Evolutionary conservation across 768 basidiomycete species (phyloP), one percentile per base, ranked within the genome.

Genomic region (Multifurca ochricompacta): DNA sequence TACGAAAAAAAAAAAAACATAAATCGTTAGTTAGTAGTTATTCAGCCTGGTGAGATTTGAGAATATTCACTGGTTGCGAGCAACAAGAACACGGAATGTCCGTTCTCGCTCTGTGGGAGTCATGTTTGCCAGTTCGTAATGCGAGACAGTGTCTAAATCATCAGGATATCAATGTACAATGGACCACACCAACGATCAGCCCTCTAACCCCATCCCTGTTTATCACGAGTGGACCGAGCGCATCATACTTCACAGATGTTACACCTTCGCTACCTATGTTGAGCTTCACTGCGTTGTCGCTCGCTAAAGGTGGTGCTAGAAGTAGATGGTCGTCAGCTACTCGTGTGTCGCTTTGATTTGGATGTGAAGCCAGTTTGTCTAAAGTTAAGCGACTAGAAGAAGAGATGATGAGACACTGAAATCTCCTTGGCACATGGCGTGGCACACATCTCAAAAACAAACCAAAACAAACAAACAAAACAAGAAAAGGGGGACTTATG

Each of bases 41-140:
- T 25, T 28, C 36, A 18, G 25, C 31, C 3, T 18, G 11, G 7
- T 11, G 31, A 4, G 13, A 3, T 6, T 21, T 2, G 13, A 8
- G 5, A 9, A 21, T 7, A 43, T 51, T 51, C 21, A 58, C 59
- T 51, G 18, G 18, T 60, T 58, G 4, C 59, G 48, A 6, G 59
- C 49, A 8, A 31, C 51, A 18, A 57, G 48, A 16, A 60, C 59
- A n/a, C 56, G 49, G 18, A 61, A 41, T 3, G 50, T 59, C 10
- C 60, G 52, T 54, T 54, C 49, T 7, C 53, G 43, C 46, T 61
- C 60, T 16, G 34, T 14, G 1, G 35, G 43, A 18, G 57, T 55
- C 60, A 59, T 54, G 2, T 61, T 35, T 21, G 45, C 57, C 57
- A 59, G 28, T 52, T 61, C 3, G 53, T 55, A 28, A 58, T 60